These are phyloP conservation scores for Boletus pseudo-olivaceus DNA, from an alignment of 768 basidiomycete genomes.

Conservation along the genomic window DNA sequence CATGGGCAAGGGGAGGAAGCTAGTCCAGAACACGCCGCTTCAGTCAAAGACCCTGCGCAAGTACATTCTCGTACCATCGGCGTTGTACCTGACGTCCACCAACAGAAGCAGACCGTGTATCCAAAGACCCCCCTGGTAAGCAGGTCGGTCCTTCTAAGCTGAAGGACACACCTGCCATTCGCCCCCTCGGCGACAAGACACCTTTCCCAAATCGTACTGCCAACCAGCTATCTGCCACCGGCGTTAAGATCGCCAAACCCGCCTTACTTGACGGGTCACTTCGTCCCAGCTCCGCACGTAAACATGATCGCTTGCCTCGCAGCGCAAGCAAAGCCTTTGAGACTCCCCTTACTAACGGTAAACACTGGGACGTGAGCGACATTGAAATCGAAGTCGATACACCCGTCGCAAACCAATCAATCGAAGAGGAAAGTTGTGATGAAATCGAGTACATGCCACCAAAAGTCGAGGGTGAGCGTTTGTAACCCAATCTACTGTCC, in stretches of 20 bases:
- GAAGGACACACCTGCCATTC: constrained; percentile 28
- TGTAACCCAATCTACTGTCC: background rate
- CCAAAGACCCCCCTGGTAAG: constrained; percentile 25
- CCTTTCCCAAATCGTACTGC: constrained; percentile 64
- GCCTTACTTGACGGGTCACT: constrained; percentile 41
- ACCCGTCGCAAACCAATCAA: constrained; percentile 20
- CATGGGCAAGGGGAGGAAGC: constrained; percentile 45
- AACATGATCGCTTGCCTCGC: constrained; percentile 54
- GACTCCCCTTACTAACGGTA: constrained; percentile 63
- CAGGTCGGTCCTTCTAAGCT: constrained; percentile 24
- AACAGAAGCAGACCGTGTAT: constrained; percentile 20
- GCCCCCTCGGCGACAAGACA: constrained; percentile 71
- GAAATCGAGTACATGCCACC: constrained; percentile 59
- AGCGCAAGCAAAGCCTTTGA: constrained; percentile 51
- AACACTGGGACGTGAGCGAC: constrained; percentile 78
- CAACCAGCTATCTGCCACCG: constrained; percentile 34
- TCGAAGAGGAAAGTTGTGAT: constrained; percentile 35
- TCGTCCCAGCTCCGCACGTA: constrained; percentile 67
- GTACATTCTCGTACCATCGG: background rate
- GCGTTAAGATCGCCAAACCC: constrained; percentile 36
- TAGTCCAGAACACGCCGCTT: constrained; percentile 35
- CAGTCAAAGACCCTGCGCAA: constrained; percentile 30
- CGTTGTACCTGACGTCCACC: background rate
- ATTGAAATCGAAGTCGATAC: constrained; percentile 35
- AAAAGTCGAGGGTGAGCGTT: constrained; percentile 43